Evolutionary conservation across 768 basidiomycete genomes (phyloP).

Genomic region (Boletus coccyginus): DNA sequence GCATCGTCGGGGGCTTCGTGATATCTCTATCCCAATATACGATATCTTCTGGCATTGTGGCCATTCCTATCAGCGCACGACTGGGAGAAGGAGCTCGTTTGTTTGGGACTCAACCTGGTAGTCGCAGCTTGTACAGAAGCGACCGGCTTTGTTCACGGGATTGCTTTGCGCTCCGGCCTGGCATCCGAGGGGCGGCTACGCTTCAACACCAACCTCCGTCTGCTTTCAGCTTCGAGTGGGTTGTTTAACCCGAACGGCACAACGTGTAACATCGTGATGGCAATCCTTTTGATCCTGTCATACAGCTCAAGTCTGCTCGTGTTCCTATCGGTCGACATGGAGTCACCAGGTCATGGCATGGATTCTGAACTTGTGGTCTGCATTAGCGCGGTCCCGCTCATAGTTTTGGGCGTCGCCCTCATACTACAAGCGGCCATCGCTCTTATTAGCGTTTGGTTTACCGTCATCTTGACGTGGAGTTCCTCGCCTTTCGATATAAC

Average conservation of each 20-base stretch:
- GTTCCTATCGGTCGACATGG: constrained; percentile 13
- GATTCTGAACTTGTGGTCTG: constrained; percentile 9
- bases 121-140: constrained; percentile 29
- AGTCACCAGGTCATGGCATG: constrained; percentile 10
- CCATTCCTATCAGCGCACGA: constrained; percentile 13
- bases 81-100: constrained; percentile 20
- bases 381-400: constrained; percentile 25
- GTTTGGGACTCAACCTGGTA: constrained; percentile 27
- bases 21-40: constrained; percentile 22
- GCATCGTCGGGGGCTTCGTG: constrained; percentile 23
- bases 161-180: constrained; percentile 28
- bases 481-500: constrained; percentile 31
- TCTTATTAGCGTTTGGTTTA: constrained; percentile 17
- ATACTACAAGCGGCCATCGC: constrained; percentile 25
- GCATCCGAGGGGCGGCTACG: constrained; percentile 22
- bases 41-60: constrained; percentile 23
- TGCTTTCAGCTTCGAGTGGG: constrained; percentile 22
- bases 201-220: constrained; percentile 31
- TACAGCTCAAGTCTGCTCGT: constrained; percentile 29
- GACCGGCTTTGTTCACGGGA: constrained; percentile 27
- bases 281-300: constrained; percentile 28
- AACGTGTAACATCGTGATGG: constrained; percentile 20
- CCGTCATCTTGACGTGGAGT: constrained; percentile 32
- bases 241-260: constrained; percentile 24
- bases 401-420: constrained; percentile 26